Base-by-base conservation (phyloP, 1,139 yeast species). In the Wickerhamiella infanticola region DNA sequence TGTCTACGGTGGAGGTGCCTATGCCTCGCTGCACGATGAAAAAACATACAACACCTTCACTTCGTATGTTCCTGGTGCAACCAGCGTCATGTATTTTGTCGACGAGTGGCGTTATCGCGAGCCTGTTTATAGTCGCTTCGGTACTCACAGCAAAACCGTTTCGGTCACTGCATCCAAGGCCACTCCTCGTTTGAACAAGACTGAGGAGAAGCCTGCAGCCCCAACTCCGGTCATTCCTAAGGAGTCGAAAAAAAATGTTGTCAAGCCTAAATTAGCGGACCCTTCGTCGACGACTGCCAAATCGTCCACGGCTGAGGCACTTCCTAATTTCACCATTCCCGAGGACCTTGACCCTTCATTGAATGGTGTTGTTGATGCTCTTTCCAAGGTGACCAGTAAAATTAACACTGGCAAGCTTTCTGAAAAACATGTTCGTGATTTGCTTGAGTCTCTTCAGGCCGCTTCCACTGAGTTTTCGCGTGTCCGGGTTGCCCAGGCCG, bases 51-150 rank as follows among this genome's bases (percentile, higher is more conserved):
- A 66, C 45, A 23, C 38, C 36, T 78, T 76, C 60, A 66, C 75
- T 26, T 78, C 76, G 50, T 73, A 72, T 49, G 72, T 79, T 39
- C 88, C 88, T 24, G 68, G 70, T 44, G 80, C 77, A 36, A 79
- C 76, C 53, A 61, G 63, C 29, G 61, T 73, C 26, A 68, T 78
- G 26, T 73, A 73, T 45, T 56, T 61, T 24, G 63, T 73, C 44
- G 82, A 78, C 52, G 66, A 67, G 57, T 63, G 65, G 47, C 61
- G 59, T 53, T 60, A 63, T 44, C 36, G 47, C 36, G 3, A 11
- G 3, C 26, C 35, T 8, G 29, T 27, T 4, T n/a, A 40, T 9
- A 24, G 13, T 11, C 27, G 11, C n/a, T 3, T 44, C 11, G 35
- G 31, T 6, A 13, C 39, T 36, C 39, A 39, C 37, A 29, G 24